Evolutionary conservation across 352 stramenopile genomes (phyloP), one percentile per base, ranked within the genome.

Genomic region (Pythium myriotylum): DNA sequence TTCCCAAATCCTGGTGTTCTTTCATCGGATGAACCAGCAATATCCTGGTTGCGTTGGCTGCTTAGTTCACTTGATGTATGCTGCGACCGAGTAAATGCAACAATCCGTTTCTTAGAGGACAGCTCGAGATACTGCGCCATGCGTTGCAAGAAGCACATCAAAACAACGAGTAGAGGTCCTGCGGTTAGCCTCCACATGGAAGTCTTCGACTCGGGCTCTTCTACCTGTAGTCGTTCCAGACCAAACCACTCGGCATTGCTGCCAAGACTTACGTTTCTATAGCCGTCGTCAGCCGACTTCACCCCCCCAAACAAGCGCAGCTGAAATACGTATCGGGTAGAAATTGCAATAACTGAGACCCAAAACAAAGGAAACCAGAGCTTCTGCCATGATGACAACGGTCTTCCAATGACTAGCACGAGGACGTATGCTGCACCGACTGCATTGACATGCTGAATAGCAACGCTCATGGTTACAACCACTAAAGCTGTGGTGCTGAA

Each of bases 341-440:
- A 57, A 26, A 88, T 71, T 13, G 79, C 72, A 6, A 87, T 65
- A 14, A 74, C 70, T 40, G 82, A 87, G 2, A 94, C 70, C 82
- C 84, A 94, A 46, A 92, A 94, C 13, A 94, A 59, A 19, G 84
- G 84, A 37, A 88, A 85, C 84, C 84, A 94, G 10, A 94, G 53
- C 39, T 76, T 78, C 48, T 82, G 81, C 84, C 84, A 94, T 14
- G 77, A 74, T 22, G 54, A 64, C 23, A 94, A 48, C 10, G 79
- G 75, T 24, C 84, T 73, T 4, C 82, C 82, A 3, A 71, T 54
- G 5, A 92, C 64, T 27, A 94, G 60, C 2, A 88, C 62, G 10
- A 91, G n/a, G 22, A 92, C 70, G 45, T 94, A 94, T 5, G 86
- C 62, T 26, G 67, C 73, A 24, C 84, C 84, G 17, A 92, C 57